phyloP scores from a whole-genome alignment of 2,329 filamentous ascomycete genomes.

The Penicillium sp. region DNA sequence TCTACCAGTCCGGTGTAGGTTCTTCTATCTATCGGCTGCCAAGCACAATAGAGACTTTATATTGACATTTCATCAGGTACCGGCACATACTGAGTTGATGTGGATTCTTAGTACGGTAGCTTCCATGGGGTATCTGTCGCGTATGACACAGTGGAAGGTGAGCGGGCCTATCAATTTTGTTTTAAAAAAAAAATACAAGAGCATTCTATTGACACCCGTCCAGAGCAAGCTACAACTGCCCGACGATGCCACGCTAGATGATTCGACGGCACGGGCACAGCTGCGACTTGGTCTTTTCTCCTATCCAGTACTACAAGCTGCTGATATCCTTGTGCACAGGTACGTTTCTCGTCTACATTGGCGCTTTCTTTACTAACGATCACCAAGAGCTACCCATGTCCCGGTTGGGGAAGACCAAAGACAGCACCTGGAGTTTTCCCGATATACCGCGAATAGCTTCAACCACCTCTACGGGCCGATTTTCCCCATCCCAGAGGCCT shows the following conservation, averaged over 20 bases:
- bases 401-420: constrained; percentile 94
- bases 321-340: constrained; percentile 86
- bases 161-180: constrained; percentile 7
- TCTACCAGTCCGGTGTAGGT: constrained; percentile 74
- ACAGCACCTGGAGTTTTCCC: constrained; percentile 90
- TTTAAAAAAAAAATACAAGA: not conserved
- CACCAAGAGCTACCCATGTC: constrained; percentile 78
- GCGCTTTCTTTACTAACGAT: constrained; percentile 15
- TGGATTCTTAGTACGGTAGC: constrained; percentile 94
- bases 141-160: constrained; percentile 99
- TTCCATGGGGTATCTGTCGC: constrained; percentile 85
- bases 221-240: constrained; percentile 71
- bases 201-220: constrained; percentile 9
- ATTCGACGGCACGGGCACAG: constrained; percentile 55
- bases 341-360: constrained; percentile 32
- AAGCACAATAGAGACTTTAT: not conserved
- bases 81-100: constrained; percentile 85
- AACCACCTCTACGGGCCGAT: constrained; percentile 67
- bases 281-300: constrained; percentile 90
- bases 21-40: not conserved
- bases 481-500: constrained; percentile 66
- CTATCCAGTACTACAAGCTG: constrained; percentile 92
- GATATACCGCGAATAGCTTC: constrained; percentile 82
- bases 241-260: constrained; percentile 58
- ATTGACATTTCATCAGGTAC: constrained; percentile 51